Evolutionary conservation across 2,329 filamentous ascomycete genomes (phyloP).

Genomic region (Claviceps capensis): DNA sequence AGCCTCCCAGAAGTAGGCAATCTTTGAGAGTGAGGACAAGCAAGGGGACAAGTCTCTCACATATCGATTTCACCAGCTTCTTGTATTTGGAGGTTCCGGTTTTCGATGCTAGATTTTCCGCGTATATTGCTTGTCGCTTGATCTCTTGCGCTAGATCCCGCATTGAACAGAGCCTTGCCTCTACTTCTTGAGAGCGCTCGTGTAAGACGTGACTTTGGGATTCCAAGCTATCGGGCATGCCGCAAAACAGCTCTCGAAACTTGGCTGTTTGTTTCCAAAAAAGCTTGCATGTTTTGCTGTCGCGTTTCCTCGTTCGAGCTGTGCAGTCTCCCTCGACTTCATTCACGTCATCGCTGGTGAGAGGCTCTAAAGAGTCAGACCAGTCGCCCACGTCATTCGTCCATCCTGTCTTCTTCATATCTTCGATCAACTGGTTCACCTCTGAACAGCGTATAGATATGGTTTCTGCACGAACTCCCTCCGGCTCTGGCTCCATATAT

Average conservation of each 20-base stretch:
- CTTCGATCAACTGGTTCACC: background rate
- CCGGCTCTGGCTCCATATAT: slow-evolving; percentile 4
- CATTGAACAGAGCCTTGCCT: background rate
- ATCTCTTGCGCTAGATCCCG: background rate
- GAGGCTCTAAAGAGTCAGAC: background rate
- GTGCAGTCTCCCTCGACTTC: background rate
- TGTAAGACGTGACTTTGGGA: background rate
- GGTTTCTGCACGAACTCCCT: background rate
- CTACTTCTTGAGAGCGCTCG: background rate
- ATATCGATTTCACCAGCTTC: slow-evolving; percentile 6
- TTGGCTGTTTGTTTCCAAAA: background rate
- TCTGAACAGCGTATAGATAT: background rate
- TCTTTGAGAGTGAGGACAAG: slow-evolving; percentile 12
- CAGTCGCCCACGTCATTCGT: background rate
- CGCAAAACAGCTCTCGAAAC: background rate
- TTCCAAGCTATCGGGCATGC: background rate
- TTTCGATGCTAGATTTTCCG: background rate
- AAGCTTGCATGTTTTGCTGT: background rate
- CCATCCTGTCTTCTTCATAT: slow-evolving; percentile 3
- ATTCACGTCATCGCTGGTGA: background rate
- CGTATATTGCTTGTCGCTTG: background rate
- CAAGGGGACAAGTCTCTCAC: slow-evolving; percentile 13
- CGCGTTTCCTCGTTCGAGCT: background rate
- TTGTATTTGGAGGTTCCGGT: background rate
- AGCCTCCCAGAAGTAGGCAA: slow-evolving; percentile 10